Evolutionary conservation across 2,329 filamentous ascomycete genomes (phyloP), one percentile per base, ranked within the genome.

Genomic region (Aspergillus sp.): DNA sequence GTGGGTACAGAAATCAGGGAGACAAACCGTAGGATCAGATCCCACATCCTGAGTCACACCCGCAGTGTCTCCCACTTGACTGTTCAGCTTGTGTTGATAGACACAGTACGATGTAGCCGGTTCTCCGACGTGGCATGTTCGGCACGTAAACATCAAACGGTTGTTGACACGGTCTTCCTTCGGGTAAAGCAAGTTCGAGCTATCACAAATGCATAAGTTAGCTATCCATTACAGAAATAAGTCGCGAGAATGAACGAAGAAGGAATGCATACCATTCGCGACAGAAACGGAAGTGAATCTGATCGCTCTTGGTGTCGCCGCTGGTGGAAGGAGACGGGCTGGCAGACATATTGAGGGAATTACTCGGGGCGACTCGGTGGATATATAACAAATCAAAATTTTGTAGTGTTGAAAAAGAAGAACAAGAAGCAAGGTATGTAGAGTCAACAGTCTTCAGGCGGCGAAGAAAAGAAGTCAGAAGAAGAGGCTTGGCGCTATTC

Each of bases 1-100:
- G 59, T 80, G 72, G 49, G 74, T 76, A 67, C 80, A 83, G 55
- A 81, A 68, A 50, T 67, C 70, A 46, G 76, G 74, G 56, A 67
- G 49, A 95, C 91, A 81, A 85, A 98, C 91, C 83, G 94, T 98
- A 72, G 93, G 93, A 80, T 98, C 93, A 65, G 88, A 90, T 66
- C 86, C 89, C 63, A 98, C 90, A 74, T 98, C 94, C 72, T 95
- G 89, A 53, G 91, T 96, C 62, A 97, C 91, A 73, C 94, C 93
- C 50, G 93, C 91, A 37, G 91, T 97, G 73, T 96, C 93, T 63
- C 90, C 90, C 22, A 91, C 87, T 51, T 88, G 86, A 66, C 86
- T 94, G 72, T 89, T 89, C 61, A 98, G 83, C 59, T 91, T 82
- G 72, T 97, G 95, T 69, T 94, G 88, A 76, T 93, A 98, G 63